Evolutionary conservation across 805 yeast species (phyloP), one percentile per base, ranked within the genome.

Genomic region (Torulaspora microellipsoides): DNA sequence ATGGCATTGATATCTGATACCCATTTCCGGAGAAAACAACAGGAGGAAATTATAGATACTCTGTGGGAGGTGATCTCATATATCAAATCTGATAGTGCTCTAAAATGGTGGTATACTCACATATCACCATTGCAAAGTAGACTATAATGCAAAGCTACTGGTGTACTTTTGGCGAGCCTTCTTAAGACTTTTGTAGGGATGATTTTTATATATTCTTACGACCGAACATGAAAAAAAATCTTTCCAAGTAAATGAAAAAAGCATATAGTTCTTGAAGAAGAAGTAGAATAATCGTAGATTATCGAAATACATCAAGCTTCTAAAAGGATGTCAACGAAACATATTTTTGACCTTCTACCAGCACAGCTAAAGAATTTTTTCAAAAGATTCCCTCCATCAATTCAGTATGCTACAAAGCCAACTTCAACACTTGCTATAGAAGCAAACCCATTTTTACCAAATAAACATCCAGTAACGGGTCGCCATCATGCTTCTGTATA

Each of bases 391-490:
- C 97, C 97, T 27, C 96, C 96, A 8, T 69, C 82, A 15, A 75
- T 76, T 14, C 62, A 74, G 52, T 90, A 88, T 63, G 71, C 86
- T 4, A 66, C 72, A 2, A 74, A 72, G 49, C 84, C 95, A 40
- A 77, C 85, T 1, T 68, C 77, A 25, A 80, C 85, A 15, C 69
- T 67, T 38, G 90, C 88, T 38, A 73, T 77, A 15, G 76, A 78
- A 47, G 85, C 89, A 54, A 90, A 90, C 65, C 97, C 97, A 41
- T 90, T 90, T 64, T 65, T 87, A 43, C 83, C 95, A 17, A 89
- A 87, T 64, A 83, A 76, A 58, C 89, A 89, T 63, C 88, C 95
- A 15, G 77, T 83, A 15, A 87, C 95, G 15, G 78, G 83, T n/a
- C 72, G 68, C 54, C 78, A 81, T 69, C 95, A 86, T 56, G 78